Conservation (phyloP, 176 grass and related monocot genomes). For the Secale cereale region DNA sequence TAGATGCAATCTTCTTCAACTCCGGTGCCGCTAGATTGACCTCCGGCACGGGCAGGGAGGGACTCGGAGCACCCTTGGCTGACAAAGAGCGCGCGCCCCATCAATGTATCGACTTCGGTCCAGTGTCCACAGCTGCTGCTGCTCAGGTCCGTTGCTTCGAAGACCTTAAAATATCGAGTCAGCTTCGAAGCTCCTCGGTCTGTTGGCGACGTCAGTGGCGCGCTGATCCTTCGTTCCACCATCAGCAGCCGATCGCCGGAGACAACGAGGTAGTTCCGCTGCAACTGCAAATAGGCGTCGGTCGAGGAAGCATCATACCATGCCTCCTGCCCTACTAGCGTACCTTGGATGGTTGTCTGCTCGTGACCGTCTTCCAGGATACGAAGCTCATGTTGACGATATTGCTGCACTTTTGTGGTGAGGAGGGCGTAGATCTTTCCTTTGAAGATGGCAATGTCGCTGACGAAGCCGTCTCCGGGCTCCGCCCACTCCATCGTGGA, state of each 20-base stretch:
- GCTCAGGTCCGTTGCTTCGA: background rate
- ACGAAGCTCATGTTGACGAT: no score
- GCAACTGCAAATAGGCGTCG: background rate
- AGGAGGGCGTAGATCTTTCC: background rate
- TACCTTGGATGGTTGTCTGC: background rate
- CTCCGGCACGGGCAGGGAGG: background rate
- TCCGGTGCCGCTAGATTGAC: background rate
- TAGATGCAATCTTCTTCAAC: background rate
- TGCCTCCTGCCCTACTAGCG: background rate
- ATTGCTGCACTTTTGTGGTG: background rate
- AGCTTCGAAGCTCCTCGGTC: background rate
- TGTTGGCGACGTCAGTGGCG: background rate
- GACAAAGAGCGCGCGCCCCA: background rate
- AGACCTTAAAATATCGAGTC: background rate
- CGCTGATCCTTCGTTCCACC: background rate
- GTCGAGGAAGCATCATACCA: background rate
- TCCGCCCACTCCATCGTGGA: background rate
- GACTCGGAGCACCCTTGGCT: background rate
- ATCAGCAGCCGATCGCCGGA: background rate
- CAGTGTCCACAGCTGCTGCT: background rate
- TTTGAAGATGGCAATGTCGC: background rate
- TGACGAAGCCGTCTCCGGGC: background rate
- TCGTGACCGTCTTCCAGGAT: background rate
- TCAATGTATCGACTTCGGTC: background rate
- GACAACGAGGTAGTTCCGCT: background rate